Percentiles rank a stretch among this genome's conserved stretches.
Evolutionary conservation across 768 basidiomycete genomes (phyloP).

Genomic region (Rhizopogon salebrosus): DNA sequence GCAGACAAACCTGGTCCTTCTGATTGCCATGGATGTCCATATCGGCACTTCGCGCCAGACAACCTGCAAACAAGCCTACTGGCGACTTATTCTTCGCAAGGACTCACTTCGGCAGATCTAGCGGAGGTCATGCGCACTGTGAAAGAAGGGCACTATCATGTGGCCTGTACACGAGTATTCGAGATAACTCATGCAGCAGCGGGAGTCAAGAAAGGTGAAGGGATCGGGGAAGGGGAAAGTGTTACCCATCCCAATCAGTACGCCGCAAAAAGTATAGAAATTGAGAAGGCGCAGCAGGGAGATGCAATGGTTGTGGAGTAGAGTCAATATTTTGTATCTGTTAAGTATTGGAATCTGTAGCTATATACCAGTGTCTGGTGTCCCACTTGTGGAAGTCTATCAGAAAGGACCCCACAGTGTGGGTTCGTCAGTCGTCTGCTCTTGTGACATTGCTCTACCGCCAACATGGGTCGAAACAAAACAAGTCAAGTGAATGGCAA

Average conservation of each 20-base stretch:
- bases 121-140: constrained; percentile 80
- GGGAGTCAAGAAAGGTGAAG: constrained; percentile 86
- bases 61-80: constrained; percentile 78
- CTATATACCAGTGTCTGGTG: constrained; percentile 12
- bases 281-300: constrained; percentile 42
- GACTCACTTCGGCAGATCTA: constrained; percentile 63
- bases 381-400: not conserved
- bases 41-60: constrained; percentile 79
- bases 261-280: constrained; percentile 65
- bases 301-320: constrained; percentile 41
- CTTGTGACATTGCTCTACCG: not conserved
- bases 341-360: constrained; percentile 11
- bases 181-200: constrained; percentile 78
- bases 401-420: not conserved
- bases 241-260: constrained; percentile 95
- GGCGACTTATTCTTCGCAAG: constrained; percentile 57
- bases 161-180: constrained; percentile 95
- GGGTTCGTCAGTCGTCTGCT: constrained; percentile 7
- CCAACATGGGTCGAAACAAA: constrained; percentile 24
- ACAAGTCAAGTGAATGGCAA: constrained; percentile 21
- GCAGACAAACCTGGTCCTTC: constrained; percentile 58
- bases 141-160: constrained; percentile 80
- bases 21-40: constrained; percentile 87
- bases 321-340: not conserved
- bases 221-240: constrained; percentile 77